Conservation (phyloP, 1,284 basidiomycete species). For the Pisolithus thermaeus region DNA sequence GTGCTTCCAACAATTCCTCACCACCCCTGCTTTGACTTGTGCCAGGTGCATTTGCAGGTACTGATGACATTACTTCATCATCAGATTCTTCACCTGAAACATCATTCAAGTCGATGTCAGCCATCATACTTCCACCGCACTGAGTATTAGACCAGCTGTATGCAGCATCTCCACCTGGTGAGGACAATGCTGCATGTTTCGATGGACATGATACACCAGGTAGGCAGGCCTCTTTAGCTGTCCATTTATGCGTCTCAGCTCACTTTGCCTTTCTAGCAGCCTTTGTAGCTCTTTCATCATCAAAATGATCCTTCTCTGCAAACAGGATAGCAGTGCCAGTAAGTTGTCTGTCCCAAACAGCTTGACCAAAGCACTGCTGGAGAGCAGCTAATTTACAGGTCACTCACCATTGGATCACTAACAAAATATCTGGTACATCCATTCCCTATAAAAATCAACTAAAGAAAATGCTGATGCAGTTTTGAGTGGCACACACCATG, state of each 20-base stretch:
- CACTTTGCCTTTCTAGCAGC: not conserved
- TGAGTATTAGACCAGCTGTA: too few relatives aligned
- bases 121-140: too few relatives aligned
- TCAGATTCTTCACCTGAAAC: not conserved
- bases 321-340: not conserved
- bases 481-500: too few relatives aligned
- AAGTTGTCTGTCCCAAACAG: not conserved
- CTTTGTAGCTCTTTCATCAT: constrained; percentile 7
- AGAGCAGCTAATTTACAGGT: constrained; percentile 1
- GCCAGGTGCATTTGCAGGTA: too few relatives aligned
- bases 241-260: not conserved
- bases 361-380: constrained; percentile 4
- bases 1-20: not conserved
- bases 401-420: constrained; percentile 6
- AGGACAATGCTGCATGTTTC: too few relatives aligned
- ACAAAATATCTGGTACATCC: constrained; percentile 2
- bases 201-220: not conserved
- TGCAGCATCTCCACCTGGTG: not conserved
- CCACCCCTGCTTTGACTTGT: not conserved
- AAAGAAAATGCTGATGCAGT: too few relatives aligned
- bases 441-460: constrained; percentile 2
- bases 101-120: too few relatives aligned
- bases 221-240: not conserved
- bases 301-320: constrained; percentile 7
- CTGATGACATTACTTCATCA: not conserved